Base-by-base conservation (phyloP, 1,284 basidiomycete species). In the Somion occarium region DNA sequence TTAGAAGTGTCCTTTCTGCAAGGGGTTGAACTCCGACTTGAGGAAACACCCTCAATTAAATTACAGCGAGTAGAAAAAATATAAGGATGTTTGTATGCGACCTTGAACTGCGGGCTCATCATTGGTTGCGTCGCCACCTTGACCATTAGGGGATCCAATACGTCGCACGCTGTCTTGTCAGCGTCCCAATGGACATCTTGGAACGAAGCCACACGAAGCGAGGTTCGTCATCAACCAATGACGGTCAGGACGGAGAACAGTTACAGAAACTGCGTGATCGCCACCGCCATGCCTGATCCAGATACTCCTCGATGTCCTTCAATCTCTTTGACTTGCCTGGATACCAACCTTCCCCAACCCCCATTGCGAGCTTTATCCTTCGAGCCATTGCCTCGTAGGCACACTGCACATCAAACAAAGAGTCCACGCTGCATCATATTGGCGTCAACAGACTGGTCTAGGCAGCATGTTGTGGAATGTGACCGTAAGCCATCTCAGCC, bases 401-500 rank as follows among this genome's bases (percentile, higher is more conserved):
- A n/a, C n/a, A n/a, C n/a, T n/a, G n/a, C n/a, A n/a, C n/a, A n/a
- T n/a, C n/a, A n/a, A n/a, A n/a, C n/a, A n/a, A n/a, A n/a, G n/a
- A n/a, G n/a, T n/a, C n/a, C n/a, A n/a, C n/a, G n/a, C n/a, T n/a
- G n/a, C n/a, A n/a, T n/a, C n/a, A n/a, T n/a, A n/a, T n/a, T n/a
- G n/a, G n/a, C n/a, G n/a, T n/a, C n/a, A n/a, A n/a, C n/a, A n/a
- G n/a, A n/a, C n/a, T n/a, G n/a, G n/a, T n/a, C n/a, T n/a, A n/a
- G n/a, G n/a, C n/a, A n/a, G n/a, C n/a, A 37, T 24, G 60, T 53
- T 51, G 51, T 42, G 45, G 37, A 62, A 64, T 52, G 59, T 53
- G 24, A 62, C 61, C n/a, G 59, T 62, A 46, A 58, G 59, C 13
- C 57, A 64, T 44, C 44, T 58, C 46, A 64, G 62, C 52, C 62